Percentiles rank a stretch among this genome's conserved stretches.
These are phyloP conservation scores for Cordyceps cicadae DNA, from an alignment of 2,329 filamentous ascomycete genomes.

Conservation along the genomic window DNA sequence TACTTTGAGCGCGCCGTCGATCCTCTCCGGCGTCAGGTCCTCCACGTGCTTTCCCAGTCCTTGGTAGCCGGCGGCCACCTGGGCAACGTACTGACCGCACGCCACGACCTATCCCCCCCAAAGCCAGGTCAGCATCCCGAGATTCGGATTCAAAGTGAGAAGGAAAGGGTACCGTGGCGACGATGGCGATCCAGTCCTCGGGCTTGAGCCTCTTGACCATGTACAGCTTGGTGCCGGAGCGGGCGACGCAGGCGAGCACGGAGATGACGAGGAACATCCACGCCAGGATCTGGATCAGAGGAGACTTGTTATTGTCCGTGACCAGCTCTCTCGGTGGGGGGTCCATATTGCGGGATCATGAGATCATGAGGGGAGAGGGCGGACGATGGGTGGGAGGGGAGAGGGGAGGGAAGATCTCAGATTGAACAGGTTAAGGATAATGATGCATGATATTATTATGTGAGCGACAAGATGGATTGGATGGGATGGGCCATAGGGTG, in stretches of 20 bases:
- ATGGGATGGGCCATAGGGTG: not conserved
- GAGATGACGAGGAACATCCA: slow-evolving; percentile 23
- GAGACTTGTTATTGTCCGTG: slow-evolving; percentile 23
- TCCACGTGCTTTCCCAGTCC: slow-evolving; percentile 18
- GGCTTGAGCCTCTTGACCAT: slow-evolving; percentile 22
- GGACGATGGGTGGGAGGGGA: too few species aligned
- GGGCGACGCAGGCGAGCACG: slow-evolving; percentile 20
- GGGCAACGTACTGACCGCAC: slow-evolving; percentile 15
- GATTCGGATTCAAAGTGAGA: too few species aligned
- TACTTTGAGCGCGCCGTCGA: slow-evolving; percentile 21
- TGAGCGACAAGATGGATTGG: not conserved
- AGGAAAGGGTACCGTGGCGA: slow-evolving; percentile 18
- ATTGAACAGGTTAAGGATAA: not conserved
- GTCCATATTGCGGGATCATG: not conserved
- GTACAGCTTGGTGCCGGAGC: slow-evolving; percentile 21
- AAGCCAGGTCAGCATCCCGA: not conserved
- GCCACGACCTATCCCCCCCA: not conserved
- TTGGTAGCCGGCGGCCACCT: slow-evolving; percentile 17
- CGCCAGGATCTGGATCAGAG: slow-evolving; percentile 22
- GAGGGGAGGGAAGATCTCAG: not conserved
- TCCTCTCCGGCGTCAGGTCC: slow-evolving; percentile 12
- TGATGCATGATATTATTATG: not conserved
- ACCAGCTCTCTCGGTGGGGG: slow-evolving; percentile 12
- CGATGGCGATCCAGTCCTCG: slow-evolving; percentile 20
- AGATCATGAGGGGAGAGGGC: not conserved